Evolutionary conservation across 202 grass and related monocot genomes (phyloP).

Genomic region (Carex sylvatica): DNA sequence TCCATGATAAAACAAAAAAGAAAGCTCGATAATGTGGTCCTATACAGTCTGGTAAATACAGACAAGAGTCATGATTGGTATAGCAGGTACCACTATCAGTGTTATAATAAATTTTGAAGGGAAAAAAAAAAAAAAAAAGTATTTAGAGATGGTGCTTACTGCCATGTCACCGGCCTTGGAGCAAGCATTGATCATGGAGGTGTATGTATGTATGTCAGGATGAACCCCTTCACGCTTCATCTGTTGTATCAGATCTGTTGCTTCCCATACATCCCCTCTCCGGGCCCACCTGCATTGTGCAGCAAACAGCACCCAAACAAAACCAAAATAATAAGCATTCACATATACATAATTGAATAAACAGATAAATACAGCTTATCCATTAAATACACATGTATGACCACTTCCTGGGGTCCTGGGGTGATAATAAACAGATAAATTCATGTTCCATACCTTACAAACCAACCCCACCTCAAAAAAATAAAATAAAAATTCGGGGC

Average conservation of each 20-base stretch:
- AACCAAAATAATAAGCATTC: not conserved
- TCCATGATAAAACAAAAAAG: not conserved
- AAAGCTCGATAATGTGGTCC: not conserved
- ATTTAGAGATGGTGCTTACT: slow-evolving; percentile 40
- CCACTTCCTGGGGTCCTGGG: no score
- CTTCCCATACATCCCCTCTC: slow-evolving; percentile 99
- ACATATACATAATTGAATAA: slow-evolving; percentile 6
- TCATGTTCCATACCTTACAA: not conserved
- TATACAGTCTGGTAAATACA: not conserved
- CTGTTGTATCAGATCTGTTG: slow-evolving; percentile 83
- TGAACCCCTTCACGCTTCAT: slow-evolving; percentile 92
- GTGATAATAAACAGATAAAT: no score
- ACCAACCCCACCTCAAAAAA: not conserved
- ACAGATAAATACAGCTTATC: slow-evolving; percentile 3
- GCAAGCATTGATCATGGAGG: slow-evolving; percentile 93
- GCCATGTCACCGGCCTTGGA: slow-evolving; percentile 89
- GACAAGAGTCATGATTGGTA: slow-evolving; percentile 3
- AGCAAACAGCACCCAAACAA: slow-evolving; percentile 5
- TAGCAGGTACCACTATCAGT: not conserved
- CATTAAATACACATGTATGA: not conserved
- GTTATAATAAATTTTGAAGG: not conserved
- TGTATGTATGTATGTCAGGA: slow-evolving; percentile 96
- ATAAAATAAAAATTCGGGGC: not conserved
- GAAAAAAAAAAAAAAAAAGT: not conserved
- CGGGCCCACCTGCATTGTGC: slow-evolving; percentile 68